Percentiles rank a stretch among this genome's conserved stretches.
These are phyloP conservation scores for Xanthoceras sorbifolium DNA, from an alignment of 345 rosid genomes.

Conservation along the genomic window DNA sequence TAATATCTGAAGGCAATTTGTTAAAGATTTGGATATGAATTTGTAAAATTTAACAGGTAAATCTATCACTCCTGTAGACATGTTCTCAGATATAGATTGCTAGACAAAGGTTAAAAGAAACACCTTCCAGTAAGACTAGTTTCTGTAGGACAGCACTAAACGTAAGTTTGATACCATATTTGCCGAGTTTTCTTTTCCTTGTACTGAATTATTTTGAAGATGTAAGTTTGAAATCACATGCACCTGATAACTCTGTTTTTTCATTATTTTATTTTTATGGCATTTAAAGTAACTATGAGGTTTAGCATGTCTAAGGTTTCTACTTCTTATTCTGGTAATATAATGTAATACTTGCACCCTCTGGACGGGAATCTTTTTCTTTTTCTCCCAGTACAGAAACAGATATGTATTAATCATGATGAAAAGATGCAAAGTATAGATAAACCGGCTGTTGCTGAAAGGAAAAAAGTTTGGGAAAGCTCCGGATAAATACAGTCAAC, in stretches of 20 bases:
- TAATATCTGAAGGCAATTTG: background rate
- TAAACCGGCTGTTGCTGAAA: background rate
- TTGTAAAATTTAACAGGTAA: background rate
- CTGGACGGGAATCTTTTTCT: background rate
- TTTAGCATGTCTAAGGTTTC: background rate
- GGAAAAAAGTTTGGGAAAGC: background rate
- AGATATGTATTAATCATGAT: background rate
- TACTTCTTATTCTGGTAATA: background rate
- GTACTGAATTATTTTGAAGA: background rate
- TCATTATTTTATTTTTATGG: no score
- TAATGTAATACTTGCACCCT: background rate
- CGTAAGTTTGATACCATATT: background rate
- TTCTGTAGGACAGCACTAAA: background rate
- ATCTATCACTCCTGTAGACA: background rate
- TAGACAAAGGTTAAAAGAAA: background rate
- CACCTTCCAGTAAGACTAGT: background rate
- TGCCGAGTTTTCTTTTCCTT: background rate
- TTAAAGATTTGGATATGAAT: conserved; percentile 1
- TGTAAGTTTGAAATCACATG: background rate
- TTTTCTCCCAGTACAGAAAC: background rate
- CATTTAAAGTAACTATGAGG: no score
- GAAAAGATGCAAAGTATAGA: background rate
- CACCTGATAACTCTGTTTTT: background rate
- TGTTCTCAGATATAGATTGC: background rate
- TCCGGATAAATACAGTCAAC: background rate